A percentile compares a stretch with the other conserved stretches of the same genome.
Evolutionary conservation across 352 stramenopile species (phyloP).

Genomic region (Saprolegnia diclina): DNA sequence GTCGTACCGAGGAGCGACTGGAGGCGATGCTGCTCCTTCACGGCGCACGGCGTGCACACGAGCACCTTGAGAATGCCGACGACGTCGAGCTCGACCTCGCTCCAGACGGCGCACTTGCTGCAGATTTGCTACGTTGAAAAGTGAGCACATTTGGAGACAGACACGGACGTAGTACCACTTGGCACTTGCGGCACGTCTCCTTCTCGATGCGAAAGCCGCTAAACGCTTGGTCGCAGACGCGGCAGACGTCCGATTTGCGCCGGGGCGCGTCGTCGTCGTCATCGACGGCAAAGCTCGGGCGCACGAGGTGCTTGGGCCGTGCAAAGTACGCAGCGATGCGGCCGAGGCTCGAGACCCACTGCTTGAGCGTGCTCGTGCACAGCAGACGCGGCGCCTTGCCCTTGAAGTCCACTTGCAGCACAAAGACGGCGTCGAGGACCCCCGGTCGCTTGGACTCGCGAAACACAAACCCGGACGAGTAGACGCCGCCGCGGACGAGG

Average conservation of each 20-base stretch:
- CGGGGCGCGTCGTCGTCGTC: background rate
- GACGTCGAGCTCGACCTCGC: slow-evolving; percentile 23
- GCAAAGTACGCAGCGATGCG: slow-evolving; percentile 18
- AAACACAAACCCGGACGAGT: slow-evolving; percentile 25
- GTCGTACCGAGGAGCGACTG: background rate
- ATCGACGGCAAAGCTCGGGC: background rate
- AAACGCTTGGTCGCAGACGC: slow-evolving; percentile 19
- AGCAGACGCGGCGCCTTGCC: slow-evolving; percentile 19
- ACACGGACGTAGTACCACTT: background rate
- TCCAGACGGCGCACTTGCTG: slow-evolving; percentile 15
- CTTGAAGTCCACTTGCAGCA: slow-evolving; percentile 28
- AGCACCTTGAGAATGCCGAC: slow-evolving; percentile 25
- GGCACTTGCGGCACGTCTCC: slow-evolving; percentile 10
- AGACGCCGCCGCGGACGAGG: slow-evolving; percentile 19
- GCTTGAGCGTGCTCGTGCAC: slow-evolving; percentile 24
- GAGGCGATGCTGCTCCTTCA: slow-evolving; percentile 4
- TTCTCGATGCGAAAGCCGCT: slow-evolving; percentile 15
- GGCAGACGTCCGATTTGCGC: background rate
- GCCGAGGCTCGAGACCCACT: slow-evolving; percentile 9
- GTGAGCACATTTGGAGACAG: background rate
- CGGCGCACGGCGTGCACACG: slow-evolving; percentile 21
- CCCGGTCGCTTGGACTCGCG: slow-evolving; percentile 7
- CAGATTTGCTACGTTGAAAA: background rate
- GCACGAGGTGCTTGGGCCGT: background rate
- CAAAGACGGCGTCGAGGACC: slow-evolving; percentile 14